Evolutionary conservation across 495 filamentous ascomycete genomes (phyloP).

Genomic region (Hypoxylon crocopeplum): DNA sequence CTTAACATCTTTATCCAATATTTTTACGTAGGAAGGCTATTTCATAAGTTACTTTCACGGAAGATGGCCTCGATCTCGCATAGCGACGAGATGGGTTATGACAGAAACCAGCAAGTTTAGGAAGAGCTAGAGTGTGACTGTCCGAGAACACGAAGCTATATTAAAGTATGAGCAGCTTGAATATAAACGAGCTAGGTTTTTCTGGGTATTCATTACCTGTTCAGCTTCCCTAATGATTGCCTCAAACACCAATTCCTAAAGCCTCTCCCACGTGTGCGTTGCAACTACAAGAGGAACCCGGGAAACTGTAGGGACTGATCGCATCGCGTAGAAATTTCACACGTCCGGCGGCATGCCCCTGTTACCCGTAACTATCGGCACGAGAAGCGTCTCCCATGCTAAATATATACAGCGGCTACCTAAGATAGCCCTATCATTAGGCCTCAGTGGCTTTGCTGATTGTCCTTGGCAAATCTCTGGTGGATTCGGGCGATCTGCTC

Average conservation of each 20-base stretch:
- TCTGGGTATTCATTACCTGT: conserved; percentile 37
- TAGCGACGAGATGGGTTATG: background rate
- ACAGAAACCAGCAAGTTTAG: too few relatives aligned
- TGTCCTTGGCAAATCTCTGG: conserved; percentile 63
- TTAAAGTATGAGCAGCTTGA: conserved; percentile 34
- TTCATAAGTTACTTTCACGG: background rate
- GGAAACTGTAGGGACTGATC: too few relatives aligned
- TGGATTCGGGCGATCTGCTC: conserved; percentile 75
- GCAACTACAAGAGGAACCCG: background rate
- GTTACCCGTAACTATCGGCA: background rate
- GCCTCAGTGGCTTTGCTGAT: conserved; percentile 42
- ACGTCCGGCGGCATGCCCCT: background rate
- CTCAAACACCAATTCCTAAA: background rate
- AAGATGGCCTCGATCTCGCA: background rate
- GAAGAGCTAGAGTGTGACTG: background rate
- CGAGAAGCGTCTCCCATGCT: background rate
- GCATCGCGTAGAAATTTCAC: too few relatives aligned
- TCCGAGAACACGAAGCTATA: conserved; percentile 20
- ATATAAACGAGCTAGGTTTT: conserved; percentile 23
- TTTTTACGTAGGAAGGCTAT: background rate
- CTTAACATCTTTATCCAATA: too few relatives aligned
- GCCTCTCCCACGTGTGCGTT: background rate
- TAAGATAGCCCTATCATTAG: background rate
- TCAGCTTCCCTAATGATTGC: background rate
- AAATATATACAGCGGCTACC: conserved; percentile 2